Conservation (phyloP, 495 filamentous ascomycete species). For the Podospora didyma region DNA sequence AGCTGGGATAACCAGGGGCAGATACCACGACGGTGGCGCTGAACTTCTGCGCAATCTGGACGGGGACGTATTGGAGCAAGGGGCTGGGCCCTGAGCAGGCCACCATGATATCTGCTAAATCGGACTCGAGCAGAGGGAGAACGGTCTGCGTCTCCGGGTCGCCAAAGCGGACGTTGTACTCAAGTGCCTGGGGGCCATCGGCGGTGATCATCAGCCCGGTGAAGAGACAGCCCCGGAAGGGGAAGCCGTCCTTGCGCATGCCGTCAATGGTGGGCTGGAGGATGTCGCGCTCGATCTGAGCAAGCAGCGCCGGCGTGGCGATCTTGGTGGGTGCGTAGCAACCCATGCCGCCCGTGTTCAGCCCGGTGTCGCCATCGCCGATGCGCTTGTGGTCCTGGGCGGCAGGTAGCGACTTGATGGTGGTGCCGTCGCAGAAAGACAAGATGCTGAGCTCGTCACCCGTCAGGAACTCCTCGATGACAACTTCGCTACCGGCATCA, state of each 20-base stretch:
- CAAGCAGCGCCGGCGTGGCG: slow-evolving; percentile 67
- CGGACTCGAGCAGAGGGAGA: slow-evolving; percentile 78
- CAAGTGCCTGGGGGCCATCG: slow-evolving; percentile 80
- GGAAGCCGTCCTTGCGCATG: slow-evolving; percentile 74
- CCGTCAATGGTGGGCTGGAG: slow-evolving; percentile 87
- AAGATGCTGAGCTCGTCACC: slow-evolving; percentile 92
- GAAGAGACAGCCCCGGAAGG: slow-evolving; percentile 85
- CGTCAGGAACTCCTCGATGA: slow-evolving; percentile 91
- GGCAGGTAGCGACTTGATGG: slow-evolving; percentile 77
- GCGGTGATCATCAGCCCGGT: slow-evolving; percentile 95
- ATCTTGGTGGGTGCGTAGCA: slow-evolving; percentile 91
- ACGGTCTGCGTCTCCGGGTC: slow-evolving; percentile 96
- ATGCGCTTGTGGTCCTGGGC: slow-evolving; percentile 97
- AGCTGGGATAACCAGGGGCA: slow-evolving; percentile 89
- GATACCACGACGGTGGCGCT: slow-evolving; percentile 91
- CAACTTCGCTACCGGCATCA: slow-evolving; percentile 81
- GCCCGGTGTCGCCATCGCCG: slow-evolving; percentile 83
- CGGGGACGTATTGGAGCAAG: slow-evolving; percentile 63
- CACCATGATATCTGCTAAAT: slow-evolving; percentile 86
- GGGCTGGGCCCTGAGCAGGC: slow-evolving; percentile 74
- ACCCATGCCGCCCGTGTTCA: slow-evolving; percentile 98
- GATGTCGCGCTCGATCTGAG: slow-evolving; percentile 74
- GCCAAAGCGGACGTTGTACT: slow-evolving; percentile 96
- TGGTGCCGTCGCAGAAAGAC: slow-evolving; percentile 86
- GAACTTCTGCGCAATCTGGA: slow-evolving; percentile 64